Percentiles rank a stretch among this genome's conserved stretches.
Evolutionary conservation across 108 stramenopile species (phyloP).

Genomic region (Stephanodiscus triporus): DNA sequence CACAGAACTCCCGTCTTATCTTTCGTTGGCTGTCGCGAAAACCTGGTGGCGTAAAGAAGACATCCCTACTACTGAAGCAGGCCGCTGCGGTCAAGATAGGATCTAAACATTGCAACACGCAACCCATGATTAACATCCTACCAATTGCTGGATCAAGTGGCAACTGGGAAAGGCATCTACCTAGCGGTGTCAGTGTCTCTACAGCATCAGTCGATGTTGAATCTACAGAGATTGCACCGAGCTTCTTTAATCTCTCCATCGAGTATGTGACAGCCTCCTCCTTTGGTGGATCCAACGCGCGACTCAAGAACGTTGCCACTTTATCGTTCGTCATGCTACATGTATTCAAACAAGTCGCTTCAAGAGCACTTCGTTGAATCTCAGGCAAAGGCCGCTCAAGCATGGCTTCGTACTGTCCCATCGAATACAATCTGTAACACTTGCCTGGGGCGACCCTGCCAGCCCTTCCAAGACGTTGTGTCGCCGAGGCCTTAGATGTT

Average conservation of each 20-base stretch:
- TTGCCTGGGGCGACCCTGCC: slow-evolving; percentile 97
- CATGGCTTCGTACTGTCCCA: slow-evolving; percentile 88
- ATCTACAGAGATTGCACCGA: slow-evolving; percentile 56
- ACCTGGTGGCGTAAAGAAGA: slow-evolving; percentile 27
- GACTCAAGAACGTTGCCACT: slow-evolving; percentile 60
- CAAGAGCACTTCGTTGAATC: slow-evolving; percentile 93
- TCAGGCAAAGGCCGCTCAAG: slow-evolving; percentile 82
- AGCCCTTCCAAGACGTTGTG: slow-evolving; percentile 92
- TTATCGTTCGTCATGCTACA: slow-evolving; percentile 55
- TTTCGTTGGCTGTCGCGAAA: slow-evolving; percentile 6
- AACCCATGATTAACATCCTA: slow-evolving; percentile 72
- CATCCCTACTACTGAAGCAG: slow-evolving; percentile 19
- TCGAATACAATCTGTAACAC: slow-evolving; percentile 96
- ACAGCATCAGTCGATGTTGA: slow-evolving; percentile 35
- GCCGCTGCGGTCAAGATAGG: slow-evolving; percentile 74
- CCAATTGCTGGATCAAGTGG: slow-evolving; percentile 80
- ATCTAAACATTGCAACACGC: slow-evolving; percentile 64
- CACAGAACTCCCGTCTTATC: slow-evolving; percentile 14
- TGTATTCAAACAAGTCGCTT: slow-evolving; percentile 70
- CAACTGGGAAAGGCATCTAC: slow-evolving; percentile 73
- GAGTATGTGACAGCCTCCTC: slow-evolving; percentile 45
- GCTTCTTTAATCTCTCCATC: slow-evolving; percentile 52
- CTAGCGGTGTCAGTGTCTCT: slow-evolving; percentile 76
- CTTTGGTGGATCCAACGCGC: slow-evolving; percentile 82
- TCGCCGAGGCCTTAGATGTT: slow-evolving; percentile 90